These are phyloP conservation scores for Dactylorhiza incarnata DNA, from an alignment of 106 monocot species.

Conservation along the genomic window DNA sequence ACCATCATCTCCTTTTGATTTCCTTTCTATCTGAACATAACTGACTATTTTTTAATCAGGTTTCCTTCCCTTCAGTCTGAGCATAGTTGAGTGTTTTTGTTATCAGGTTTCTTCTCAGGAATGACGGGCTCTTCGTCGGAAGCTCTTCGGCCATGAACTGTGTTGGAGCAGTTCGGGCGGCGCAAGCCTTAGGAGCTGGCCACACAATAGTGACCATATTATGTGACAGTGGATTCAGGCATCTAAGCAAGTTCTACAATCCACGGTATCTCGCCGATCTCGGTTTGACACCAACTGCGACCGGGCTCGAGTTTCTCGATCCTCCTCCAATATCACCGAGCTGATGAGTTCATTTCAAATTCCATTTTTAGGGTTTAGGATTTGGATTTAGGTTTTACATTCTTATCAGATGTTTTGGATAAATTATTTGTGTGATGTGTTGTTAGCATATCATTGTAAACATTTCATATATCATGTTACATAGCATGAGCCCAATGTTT, in stretches of 20 bases:
- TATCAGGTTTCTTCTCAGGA: slow-evolving; percentile 71
- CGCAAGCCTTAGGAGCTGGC: slow-evolving; percentile 63
- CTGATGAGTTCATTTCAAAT: no score
- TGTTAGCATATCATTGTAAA: no score
- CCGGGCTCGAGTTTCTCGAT: slow-evolving; percentile 61
- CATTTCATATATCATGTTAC: no score
- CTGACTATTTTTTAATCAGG: no score
- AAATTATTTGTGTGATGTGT: no score
- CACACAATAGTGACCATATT: slow-evolving; percentile 88
- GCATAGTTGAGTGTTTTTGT: neutral
- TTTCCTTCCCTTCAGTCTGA: neutral
- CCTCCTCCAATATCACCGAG: neutral
- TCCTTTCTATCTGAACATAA: no score
- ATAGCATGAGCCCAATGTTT: no score
- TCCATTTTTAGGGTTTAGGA: no score
- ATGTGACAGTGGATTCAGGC: slow-evolving; percentile 92
- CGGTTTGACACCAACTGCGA: slow-evolving; percentile 56
- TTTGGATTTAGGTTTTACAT: no score
- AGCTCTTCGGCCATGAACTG: slow-evolving; percentile 99
- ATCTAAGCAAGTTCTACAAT: slow-evolving; percentile 91
- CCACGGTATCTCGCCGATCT: slow-evolving; percentile 52
- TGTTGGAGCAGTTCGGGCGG: slow-evolving; percentile 72
- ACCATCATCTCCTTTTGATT: no score
- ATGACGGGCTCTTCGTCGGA: slow-evolving; percentile 85
- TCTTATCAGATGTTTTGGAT: no score